Evolutionary conservation across 768 basidiomycete species (phyloP).

Genomic region (Amanita rimosa): DNA sequence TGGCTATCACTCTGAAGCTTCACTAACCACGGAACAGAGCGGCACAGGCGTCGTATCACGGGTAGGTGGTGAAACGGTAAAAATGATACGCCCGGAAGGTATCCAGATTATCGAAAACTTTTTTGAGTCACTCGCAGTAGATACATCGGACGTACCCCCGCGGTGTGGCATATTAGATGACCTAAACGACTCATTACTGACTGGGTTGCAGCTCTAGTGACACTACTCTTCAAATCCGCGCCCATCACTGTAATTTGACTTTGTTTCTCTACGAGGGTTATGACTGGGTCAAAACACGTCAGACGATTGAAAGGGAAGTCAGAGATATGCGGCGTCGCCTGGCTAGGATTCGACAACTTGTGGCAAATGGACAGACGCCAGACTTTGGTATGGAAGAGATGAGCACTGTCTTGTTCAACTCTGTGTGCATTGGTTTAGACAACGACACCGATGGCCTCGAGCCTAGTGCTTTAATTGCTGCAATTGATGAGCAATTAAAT

Average conservation of each 20-base stretch:
- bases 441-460: slow-evolving; percentile 68
- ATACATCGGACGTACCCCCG: slow-evolving; percentile 29
- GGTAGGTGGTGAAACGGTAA: slow-evolving; percentile 79
- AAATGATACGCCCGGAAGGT: slow-evolving; percentile 53
- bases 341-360: slow-evolving; percentile 82
- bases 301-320: slow-evolving; percentile 77
- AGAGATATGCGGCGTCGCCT: slow-evolving; percentile 80
- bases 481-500: slow-evolving; percentile 85
- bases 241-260: slow-evolving; percentile 51
- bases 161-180: slow-evolving; percentile 28
- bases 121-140: slow-evolving; percentile 55
- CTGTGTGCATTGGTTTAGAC: slow-evolving; percentile 86
- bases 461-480: slow-evolving; percentile 68
- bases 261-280: slow-evolving; percentile 87
- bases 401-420: slow-evolving; percentile 81
- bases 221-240: slow-evolving; percentile 38
- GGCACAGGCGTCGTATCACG: slow-evolving; percentile 40
- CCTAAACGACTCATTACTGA: slow-evolving; percentile 2
- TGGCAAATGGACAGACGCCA: slow-evolving; percentile 81
- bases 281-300: slow-evolving; percentile 84
- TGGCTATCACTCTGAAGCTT: slow-evolving; percentile 17
- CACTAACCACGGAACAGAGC: slow-evolving; percentile 10
- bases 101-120: slow-evolving; percentile 67
- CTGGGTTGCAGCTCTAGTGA: slow-evolving; percentile 26
- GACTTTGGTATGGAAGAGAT: slow-evolving; percentile 67